These are phyloP conservation scores for Trichophyton rubrum DNA, from an alignment of 2,329 filamentous ascomycete species.

Conservation along the genomic window DNA sequence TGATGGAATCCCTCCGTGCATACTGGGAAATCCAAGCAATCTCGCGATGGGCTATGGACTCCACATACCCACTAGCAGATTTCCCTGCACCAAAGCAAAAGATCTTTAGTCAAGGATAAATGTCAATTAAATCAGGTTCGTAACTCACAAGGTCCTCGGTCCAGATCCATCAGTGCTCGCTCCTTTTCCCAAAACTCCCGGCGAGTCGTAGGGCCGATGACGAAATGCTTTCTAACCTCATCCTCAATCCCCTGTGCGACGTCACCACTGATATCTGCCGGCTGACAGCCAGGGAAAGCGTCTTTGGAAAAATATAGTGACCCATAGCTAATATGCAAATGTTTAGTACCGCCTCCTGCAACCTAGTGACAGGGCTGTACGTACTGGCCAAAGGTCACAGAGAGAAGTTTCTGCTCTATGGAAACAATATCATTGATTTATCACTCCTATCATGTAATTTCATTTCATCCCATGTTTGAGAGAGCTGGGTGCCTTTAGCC, in stretches of 20 bases:
- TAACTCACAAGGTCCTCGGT: constrained; percentile 31
- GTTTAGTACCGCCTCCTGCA: constrained; percentile 1
- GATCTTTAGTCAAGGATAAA: not conserved
- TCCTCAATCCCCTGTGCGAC: constrained; percentile 2
- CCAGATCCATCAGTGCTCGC: constrained; percentile 23
- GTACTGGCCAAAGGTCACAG: constrained; percentile 8
- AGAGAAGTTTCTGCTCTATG: constrained; percentile 13
- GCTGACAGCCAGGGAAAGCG: constrained; percentile 7
- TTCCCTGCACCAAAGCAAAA: constrained; percentile 19
- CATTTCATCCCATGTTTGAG: constrained; percentile 20
- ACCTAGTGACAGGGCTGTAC: not conserved
- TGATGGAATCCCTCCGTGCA: not conserved
- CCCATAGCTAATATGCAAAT: not conserved
- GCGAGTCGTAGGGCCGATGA: constrained; percentile 6
- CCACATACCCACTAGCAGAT: constrained; percentile 12
- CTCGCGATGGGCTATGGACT: constrained; percentile 8
- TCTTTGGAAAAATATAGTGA: constrained; percentile 8
- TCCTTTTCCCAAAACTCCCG: constrained; percentile 24
- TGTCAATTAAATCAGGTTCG: not conserved
- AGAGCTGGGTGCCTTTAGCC: constrained; percentile 21
- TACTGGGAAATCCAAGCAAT: constrained; percentile 1
- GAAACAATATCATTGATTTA: constrained; percentile 14
- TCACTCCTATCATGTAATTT: constrained; percentile 17
- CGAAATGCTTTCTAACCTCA: constrained; percentile 11
- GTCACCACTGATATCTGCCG: constrained; percentile 3